phyloP scores from a whole-genome alignment of 2,329 filamentous ascomycete species.

The Neocucurbitaria cava region DNA sequence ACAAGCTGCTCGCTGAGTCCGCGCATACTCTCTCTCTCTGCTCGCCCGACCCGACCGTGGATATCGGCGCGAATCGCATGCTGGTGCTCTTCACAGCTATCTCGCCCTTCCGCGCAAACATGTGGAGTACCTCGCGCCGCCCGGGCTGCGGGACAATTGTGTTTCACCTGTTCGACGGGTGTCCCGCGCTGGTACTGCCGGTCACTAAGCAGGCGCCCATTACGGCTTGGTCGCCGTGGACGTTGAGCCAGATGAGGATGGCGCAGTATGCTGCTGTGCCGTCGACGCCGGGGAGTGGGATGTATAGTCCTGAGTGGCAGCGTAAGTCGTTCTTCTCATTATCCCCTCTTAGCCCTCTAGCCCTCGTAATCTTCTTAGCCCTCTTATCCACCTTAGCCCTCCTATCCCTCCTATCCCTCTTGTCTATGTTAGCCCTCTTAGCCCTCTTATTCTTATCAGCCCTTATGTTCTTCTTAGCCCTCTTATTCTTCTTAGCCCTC shows the following conservation, averaged over 20 bases:
- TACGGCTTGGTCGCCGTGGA: constrained; percentile 46
- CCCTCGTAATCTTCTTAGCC: too few relatives aligned
- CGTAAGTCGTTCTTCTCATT: constrained; percentile 1
- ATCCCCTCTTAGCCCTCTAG: too few relatives aligned
- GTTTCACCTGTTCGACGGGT: constrained; percentile 48
- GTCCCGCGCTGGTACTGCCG: constrained; percentile 47
- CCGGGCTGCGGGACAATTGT: constrained; percentile 47
- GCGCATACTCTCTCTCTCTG: constrained; percentile 41
- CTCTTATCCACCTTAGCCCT: too few relatives aligned
- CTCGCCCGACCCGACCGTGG: constrained; percentile 34
- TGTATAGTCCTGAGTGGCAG: constrained; percentile 35
- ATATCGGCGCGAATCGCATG: constrained; percentile 45
- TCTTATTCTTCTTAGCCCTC: too few relatives aligned
- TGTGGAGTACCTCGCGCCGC: constrained; percentile 48
- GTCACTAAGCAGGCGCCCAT: constrained; percentile 37
- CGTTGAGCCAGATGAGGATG: constrained; percentile 38
- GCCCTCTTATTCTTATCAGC: too few relatives aligned
- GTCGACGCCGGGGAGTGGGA: constrained; percentile 7
- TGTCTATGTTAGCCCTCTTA: too few relatives aligned
- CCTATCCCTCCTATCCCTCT: too few relatives aligned
- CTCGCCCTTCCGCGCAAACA: constrained; percentile 44
- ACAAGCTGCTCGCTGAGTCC: constrained; percentile 45
- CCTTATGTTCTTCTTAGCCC: too few relatives aligned
- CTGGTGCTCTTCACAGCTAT: constrained; percentile 49
- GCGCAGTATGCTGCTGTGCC: constrained; percentile 13